Evolutionary conservation across 1,284 basidiomycete genomes (phyloP).

Genomic region (Wallemia ichthyophaga): DNA sequence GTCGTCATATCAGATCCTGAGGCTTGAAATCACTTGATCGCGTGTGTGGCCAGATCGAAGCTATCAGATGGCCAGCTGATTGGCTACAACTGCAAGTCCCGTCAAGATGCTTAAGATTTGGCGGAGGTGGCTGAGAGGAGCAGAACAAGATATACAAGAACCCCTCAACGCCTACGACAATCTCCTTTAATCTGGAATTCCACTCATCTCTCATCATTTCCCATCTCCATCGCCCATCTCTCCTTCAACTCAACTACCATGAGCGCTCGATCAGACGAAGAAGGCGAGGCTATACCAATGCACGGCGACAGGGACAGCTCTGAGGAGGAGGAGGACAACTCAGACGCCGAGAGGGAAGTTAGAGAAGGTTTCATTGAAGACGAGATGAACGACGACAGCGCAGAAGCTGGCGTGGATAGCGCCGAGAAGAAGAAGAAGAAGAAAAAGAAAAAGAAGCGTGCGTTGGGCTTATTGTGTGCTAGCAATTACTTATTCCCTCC

Average conservation of each 20-base stretch:
- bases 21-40: too few species aligned
- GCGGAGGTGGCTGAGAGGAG: too few species aligned
- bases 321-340: slow-evolving; percentile 28
- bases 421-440: slow-evolving; percentile 32
- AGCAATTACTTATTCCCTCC: too few species aligned
- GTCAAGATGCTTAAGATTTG: too few species aligned
- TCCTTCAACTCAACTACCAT: background rate
- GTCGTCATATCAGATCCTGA: too few species aligned
- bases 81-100: too few species aligned
- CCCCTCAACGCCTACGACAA: too few species aligned
- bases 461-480: slow-evolving; percentile 17
- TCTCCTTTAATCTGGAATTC: too few species aligned
- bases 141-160: too few species aligned
- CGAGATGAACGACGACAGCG: slow-evolving; percentile 41
- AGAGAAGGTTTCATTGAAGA: slow-evolving; percentile 60
- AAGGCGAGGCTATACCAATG: background rate
- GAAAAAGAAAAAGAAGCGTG: slow-evolving; percentile 13
- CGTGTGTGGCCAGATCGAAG: too few species aligned
- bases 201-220: too few species aligned
- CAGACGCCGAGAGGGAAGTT: slow-evolving; percentile 40
- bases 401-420: slow-evolving; percentile 29
- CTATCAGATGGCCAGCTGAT: too few species aligned
- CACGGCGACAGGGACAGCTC: background rate
- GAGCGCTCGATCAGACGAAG: background rate
- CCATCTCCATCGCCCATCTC: background rate